Evolutionary conservation across 768 basidiomycete species (phyloP), one percentile per base, ranked within the genome.

Genomic region (Pulveroboletus frians): DNA sequence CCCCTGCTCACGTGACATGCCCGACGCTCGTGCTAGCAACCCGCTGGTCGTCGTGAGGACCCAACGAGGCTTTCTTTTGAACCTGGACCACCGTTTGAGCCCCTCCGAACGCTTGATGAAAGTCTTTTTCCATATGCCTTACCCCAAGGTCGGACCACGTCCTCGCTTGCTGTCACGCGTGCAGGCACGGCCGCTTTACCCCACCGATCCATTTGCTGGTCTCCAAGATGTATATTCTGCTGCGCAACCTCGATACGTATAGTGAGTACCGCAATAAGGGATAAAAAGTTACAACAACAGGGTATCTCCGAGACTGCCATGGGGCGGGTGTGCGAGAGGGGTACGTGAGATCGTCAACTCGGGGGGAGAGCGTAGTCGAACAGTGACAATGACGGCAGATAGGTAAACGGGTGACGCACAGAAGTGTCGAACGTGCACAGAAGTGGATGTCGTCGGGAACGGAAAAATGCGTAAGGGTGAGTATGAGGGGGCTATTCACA

Each of bases 141-240:
- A 29, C 15, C 39, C 23, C 5, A 14, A 7, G 0, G 21, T 39
- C 8, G 21, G 30, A 21, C 14, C 17, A 30, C 29, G 4, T 15
- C 14, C 5, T 9, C 11, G 26, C 27, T 9, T 29, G 20, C 18
- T 9, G 10, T 20, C 10, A 35, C 20, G n/a, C 32, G 13, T 23
- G 14, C 20, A 17, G 9, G 10, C n/a, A 9, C 23, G 5, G 23
- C 23, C 23, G 23, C 23, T 26, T 26, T 26, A 26, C 23, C 23
- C 23, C 23, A 26, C 23, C 23, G 4, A 26, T 26, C 23, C 23
- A 26, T 26, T 18, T 9, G 15, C 30, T 13, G 18, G 66, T 65
- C 63, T 65, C 52, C 60, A 68, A 64, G 64, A 68, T 55, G 56
- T 66, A 50, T 51, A 66, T 66, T 66, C 61, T 66, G 66, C 64